Base-by-base conservation (phyloP, 306 rosid species). In the Trifolium pratense region DNA sequence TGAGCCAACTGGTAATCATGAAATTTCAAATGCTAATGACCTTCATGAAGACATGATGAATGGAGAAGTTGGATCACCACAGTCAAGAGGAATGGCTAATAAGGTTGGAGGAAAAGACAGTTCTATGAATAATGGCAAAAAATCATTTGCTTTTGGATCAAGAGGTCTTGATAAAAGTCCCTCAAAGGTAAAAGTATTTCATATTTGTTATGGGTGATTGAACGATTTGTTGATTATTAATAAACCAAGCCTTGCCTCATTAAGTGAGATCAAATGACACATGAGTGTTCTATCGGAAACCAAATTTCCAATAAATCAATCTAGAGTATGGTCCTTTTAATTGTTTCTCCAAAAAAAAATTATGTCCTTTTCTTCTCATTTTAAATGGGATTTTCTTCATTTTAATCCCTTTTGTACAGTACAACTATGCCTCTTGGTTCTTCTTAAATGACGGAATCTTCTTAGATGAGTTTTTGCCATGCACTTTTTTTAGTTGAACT, bases 91-190 rank as follows among this genome's bases (percentile, higher is more conserved):
- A 73, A 46, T 68, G 45, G 49, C 86, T 78, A 84, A 53, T 39
- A 89, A 84, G 77, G 70, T 72, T 80, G 95, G 85, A 66, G 97
- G 86, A 74, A 91, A 84, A 68, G 90, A 82, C 73, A 84, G 59
- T 65, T 85, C 88, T 68, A 37, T 72, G 42, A 81, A 78, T 59
- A 75, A 71, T 82, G 84, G 82, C 39, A 83, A 70, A 77, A 88
- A 79, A 76, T 68, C 97, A 55, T 88, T 87, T 75, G 88, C 87
- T 79, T 91, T 91, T 66, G 93, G 84, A 76, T 77, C 86, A 79
- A 90, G 87, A 86, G 87, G 74, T 77, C 96, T 83, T 55, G 96
- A 87, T 68, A 76, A 74, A 75, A 81, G 84, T 86, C 79, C 90
- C 78, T 78, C 82, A 57, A 88, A 84, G 99, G 99, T 90, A 71